A percentile compares a stretch with the other conserved stretches of the same genome.
Conservation (phyloP, 2,329 filamentous ascomycete genomes). For the Colletotrichum sp. region DNA sequence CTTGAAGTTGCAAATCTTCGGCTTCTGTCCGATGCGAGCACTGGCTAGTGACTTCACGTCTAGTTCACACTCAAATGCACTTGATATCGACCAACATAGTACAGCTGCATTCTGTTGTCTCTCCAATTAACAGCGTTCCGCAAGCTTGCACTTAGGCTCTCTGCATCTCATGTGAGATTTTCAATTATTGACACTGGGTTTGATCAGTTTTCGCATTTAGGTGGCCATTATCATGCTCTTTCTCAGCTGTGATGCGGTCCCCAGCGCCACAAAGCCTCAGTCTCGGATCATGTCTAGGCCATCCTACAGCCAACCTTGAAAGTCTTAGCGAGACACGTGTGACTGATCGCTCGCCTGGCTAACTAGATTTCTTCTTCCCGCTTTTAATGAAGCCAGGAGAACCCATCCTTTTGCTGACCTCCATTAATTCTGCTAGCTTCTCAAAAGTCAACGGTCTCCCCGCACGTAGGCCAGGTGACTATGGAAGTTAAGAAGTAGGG, state of each 20-base stretch:
- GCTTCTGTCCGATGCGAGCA: accelerated
- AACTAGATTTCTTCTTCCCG: neutral
- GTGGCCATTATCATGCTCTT: neutral
- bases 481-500: neutral
- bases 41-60: accelerated
- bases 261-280: neutral
- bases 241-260: accelerated
- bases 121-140: neutral
- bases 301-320: neutral
- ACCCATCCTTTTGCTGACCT: neutral
- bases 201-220: accelerated
- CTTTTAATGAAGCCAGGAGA: neutral
- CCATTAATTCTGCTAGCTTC: neutral
- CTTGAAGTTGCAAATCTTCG: neutral
- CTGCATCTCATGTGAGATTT: neutral
- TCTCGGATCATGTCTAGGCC: neutral
- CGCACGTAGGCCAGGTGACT: neutral
- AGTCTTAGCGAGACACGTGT: neutral
- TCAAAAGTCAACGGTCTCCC: neutral
- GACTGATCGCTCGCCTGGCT: neutral
- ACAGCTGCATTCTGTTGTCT: neutral
- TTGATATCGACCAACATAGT: neutral
- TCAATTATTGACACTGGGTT: neutral
- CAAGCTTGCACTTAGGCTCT: neutral
- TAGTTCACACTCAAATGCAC: accelerated